These are phyloP conservation scores for Trichoderma atroviride DNA, from an alignment of 2,329 filamentous ascomycete genomes.

Conservation along the genomic window DNA sequence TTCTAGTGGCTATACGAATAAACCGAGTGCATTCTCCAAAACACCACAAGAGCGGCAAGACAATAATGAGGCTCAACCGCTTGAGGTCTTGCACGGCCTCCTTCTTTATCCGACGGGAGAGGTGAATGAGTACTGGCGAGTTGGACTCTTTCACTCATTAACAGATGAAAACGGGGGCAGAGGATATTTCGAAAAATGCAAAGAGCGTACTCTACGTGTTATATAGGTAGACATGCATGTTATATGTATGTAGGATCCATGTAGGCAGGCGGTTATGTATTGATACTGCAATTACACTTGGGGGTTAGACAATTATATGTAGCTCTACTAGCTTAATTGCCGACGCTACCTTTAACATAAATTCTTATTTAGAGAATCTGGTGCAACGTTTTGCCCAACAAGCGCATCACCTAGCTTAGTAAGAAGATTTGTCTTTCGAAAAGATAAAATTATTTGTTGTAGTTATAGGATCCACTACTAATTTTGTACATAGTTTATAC, in stretches of 20 bases:
- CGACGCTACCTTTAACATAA: no score
- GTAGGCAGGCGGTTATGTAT: no score
- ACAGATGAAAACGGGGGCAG: not conserved
- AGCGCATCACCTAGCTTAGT: no score
- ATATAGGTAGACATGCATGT: not conserved
- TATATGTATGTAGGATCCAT: not conserved
- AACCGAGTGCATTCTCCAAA: not conserved
- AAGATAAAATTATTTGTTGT: no score
- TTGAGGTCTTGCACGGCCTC: constrained; percentile 1
- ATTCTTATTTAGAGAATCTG: no score
- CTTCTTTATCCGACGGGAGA: constrained; percentile 3
- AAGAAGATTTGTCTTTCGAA: no score
- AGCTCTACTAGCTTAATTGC: no score
- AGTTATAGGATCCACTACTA: no score
- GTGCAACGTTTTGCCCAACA: no score
- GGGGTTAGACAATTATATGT: no score
- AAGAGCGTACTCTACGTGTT: not conserved
- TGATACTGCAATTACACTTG: no score
- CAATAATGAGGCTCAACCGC: not conserved
- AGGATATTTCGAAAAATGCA: not conserved
- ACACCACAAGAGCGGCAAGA: not conserved
- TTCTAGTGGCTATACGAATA: not conserved
- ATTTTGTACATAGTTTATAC: no score
- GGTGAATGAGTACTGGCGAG: constrained; percentile 1
- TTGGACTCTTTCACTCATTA: constrained; percentile 1